Evolutionary conservation across 768 basidiomycete species (phyloP), one percentile per base, ranked within the genome.

Genomic region (Suillus cothurnatus): DNA sequence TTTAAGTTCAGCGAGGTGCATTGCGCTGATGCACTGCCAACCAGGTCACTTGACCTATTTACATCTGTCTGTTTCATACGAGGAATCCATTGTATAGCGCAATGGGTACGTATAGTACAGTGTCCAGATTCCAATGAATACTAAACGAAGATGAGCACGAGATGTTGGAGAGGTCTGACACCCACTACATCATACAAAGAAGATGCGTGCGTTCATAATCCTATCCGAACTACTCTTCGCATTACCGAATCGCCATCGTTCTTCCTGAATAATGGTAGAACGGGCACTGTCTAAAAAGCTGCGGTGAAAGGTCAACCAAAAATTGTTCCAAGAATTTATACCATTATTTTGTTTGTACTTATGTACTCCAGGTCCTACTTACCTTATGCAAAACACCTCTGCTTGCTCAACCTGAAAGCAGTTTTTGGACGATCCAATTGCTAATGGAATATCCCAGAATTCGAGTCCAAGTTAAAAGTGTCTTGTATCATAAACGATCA

Each of bases 261-360:
- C 82, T 70, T 71, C 79, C 77, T 85, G 66, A 66, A 66, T 62
- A 64, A 71, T 65, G 74, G 73, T 75, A 78, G 83, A 82, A 80
- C 83, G 84, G 88, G 88, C 84, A 90, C 88, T 90, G 88, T 90
- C 88, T 89, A 85, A 73, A 75, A 83, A 86, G 87, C 76, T 81
- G 88, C 88, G 85, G 79, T 74, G 64, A 63, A 61, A 9, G 36
- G 0, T 31, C 12, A 23, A 4, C 21, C 15, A 34, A 45, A 39
- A 61, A 61, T 26, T 15, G 23, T 5, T 17, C 0, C 4, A 17
- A 4, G 26, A 26, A 9, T 72, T 71, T 75, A 73, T 69, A 65
- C 61, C 1, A 21, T 32, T 7, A 2, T 1, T 19, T 15, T 78
- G 57, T 77, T 78, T 77, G 76, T 63, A 17, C 61, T 12, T 77